Conservation (phyloP, 208 protist species). For the Wallacemonas collosoma region DNA sequence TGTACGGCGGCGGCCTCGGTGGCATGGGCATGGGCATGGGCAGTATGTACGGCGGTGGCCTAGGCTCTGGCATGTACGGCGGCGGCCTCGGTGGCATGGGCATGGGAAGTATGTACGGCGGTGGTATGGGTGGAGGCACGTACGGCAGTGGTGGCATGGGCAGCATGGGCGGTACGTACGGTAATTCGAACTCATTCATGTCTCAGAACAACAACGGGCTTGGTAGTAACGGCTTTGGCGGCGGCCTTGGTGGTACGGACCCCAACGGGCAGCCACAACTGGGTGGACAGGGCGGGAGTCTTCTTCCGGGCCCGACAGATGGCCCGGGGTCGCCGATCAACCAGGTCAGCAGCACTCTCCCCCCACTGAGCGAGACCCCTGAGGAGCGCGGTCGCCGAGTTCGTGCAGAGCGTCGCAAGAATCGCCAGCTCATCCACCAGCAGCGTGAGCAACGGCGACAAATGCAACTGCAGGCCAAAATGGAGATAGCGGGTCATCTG, state of each 20-base stretch:
- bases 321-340: conserved; percentile 45
- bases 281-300: conserved; percentile 5
- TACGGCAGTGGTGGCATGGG: conserved; percentile 27
- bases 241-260: conserved; percentile 8
- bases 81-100: conserved; percentile 21
- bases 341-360: conserved; percentile 28
- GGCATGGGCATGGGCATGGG: conserved; percentile 41
- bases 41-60: conserved; percentile 47
- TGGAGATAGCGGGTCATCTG: conserved; percentile 75
- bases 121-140: conserved; percentile 18
- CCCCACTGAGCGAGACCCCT: conserved; percentile 60
- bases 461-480: conserved; percentile 67
- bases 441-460: conserved; percentile 71
- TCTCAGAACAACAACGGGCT: conserved; percentile 24
- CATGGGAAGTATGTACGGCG: conserved; percentile 55
- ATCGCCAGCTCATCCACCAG: conserved; percentile 65
- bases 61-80: conserved; percentile 31
- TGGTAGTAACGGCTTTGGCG: conserved; percentile 22
- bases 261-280: conserved; percentile 22
- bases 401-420: conserved; percentile 57
- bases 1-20: conserved; percentile 27
- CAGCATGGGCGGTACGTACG: conserved; percentile 29
- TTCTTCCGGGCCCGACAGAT: conserved; percentile 8
- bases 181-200: conserved; percentile 23
- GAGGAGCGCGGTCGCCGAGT: conserved; percentile 58